Evolutionary conservation across 2,329 filamentous ascomycete genomes (phyloP).

Genomic region (Incumbomyces delicatus): DNA sequence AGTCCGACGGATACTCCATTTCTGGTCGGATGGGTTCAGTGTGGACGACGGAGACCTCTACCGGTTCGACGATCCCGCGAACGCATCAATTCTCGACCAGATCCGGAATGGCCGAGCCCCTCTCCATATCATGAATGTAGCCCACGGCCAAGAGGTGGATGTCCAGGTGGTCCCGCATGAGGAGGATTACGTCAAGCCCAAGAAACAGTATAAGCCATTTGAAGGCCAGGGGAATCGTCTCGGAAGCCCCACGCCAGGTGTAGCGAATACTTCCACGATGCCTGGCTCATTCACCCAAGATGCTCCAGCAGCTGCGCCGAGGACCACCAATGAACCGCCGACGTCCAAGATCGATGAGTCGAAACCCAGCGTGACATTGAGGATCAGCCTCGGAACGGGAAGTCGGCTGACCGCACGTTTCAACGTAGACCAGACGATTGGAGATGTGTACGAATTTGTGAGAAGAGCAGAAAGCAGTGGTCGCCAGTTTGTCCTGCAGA

Average conservation of each 20-base stretch:
- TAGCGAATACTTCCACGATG: conserved; percentile 22
- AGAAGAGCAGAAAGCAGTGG: conserved; percentile 42
- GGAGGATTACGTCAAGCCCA: conserved; percentile 50
- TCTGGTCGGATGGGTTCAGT: conserved; percentile 58
- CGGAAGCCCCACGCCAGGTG: conserved; percentile 53
- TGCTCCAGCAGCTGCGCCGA: conserved; percentile 25
- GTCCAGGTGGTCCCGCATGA: conserved; percentile 56
- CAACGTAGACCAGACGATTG: conserved; percentile 56
- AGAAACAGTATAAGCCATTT: conserved; percentile 56
- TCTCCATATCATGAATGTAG: conserved; percentile 52
- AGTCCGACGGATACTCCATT: conserved; percentile 50
- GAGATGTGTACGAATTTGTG: conserved; percentile 55
- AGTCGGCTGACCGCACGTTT: conserved; percentile 52
- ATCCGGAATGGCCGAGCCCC: conserved; percentile 56
- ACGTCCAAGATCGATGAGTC: conserved; percentile 47
- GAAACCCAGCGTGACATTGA: conserved; percentile 48
- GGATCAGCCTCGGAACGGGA: conserved; percentile 55
- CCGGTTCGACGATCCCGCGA: conserved; percentile 53
- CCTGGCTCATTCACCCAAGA: conserved; percentile 22
- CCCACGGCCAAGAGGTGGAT: conserved; percentile 54
- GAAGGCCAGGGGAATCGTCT: conserved; percentile 50
- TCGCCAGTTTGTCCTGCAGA: conserved; percentile 52
- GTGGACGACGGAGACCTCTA: conserved; percentile 57
- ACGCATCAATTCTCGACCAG: conserved; percentile 51
- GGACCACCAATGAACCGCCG: conserved; percentile 23